Base-by-base conservation (phyloP, 2,329 filamentous ascomycete genomes). In the Hirsutella minnesotensis region DNA sequence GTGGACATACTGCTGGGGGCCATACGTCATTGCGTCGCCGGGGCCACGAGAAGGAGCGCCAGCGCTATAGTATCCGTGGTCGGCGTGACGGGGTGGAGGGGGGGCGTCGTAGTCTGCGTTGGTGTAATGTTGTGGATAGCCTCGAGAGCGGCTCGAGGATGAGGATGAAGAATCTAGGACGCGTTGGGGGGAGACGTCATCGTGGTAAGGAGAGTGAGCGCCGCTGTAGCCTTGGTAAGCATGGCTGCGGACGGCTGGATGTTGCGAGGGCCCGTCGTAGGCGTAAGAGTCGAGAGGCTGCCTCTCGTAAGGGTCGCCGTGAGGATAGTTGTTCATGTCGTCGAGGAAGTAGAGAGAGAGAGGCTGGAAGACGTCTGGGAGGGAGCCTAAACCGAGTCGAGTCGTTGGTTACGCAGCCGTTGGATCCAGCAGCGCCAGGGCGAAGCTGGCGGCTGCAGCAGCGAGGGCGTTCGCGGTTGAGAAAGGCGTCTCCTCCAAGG, bases 221-320 rank as follows among this genome's bases (percentile, higher is more conserved):
- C 42, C 29, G 29, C 22, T 20, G 36, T 44, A 19, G 7, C 42
- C 45, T 12, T 24, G 20, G 18, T 31, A 39, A 27, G 40, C 42
- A 30, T 37, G 41, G 16, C 21, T 30, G 13, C 45, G 40, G 22
- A 5, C 45, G 20, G n/a, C 43, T 21, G 15, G 42, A 10, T 44
- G 50, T 40, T 19, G 53, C 49, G 46, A 54, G 51, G 44, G 42
- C 48, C 38, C 55, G 43, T 24, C 40, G 52, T 40, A 49, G 30
- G 42, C 19, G 49, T 35, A 45, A 40, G 50, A 51, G 35, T 60
- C 60, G 38, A 64, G 55, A 44, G 59, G 59, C 33, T 63, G 57
- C 50, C 59, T 58, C 54, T 64, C 61, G 46, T 57, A 58, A 27
- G 54, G 54, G 46, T 61, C 57, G 39, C 54, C 49, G 18, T 46